Evolutionary conservation across 805 yeast genomes (phyloP), one percentile per base, ranked within the genome.

Genomic region (Phaffomyces opuntiae): DNA sequence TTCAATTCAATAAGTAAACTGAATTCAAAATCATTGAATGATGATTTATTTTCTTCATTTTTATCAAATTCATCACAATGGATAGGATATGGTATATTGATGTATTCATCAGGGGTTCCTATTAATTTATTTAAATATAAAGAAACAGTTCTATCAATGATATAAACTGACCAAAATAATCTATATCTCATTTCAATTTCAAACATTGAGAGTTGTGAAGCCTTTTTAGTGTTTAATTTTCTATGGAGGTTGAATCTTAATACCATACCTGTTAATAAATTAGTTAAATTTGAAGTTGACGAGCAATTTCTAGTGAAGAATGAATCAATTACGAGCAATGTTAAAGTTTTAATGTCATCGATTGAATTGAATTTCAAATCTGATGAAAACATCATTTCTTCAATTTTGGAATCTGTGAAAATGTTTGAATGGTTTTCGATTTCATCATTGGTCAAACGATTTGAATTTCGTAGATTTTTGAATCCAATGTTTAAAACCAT

Each of bases 301-400:
- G 72, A 67, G n/a, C 80, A 80, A 40, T 72, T 65, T 14, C 76
- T 73, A 48, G 74, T 77, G 53, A 75, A 75, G 50, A 74, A 76
- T 0, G 80, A 75, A 51, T 74, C 76, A 34, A 76, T 67, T 14
- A 78, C 77, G n/a, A 77, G 54, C 9, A 78, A 53, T 11, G 73
- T 52, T 33, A 75, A 50, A 43, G 74, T 65, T 44, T 66, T 68
- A 5, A 75, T 66, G 13, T 75, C 71, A 33, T 68, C 72, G 13
- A 67, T 50, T 42, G 70, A 67, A 42, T 71, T 72, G 39, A 66
- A 60, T 2, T 68, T 59, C 40, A 74, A 26, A 21, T 21, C 7
- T 0, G 57, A 45, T 7, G 50, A 48, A 16, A 47, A 50, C 8
- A 41, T 43, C 9, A 52, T 51, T 2, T 46, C 40, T 6, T 47